Evolutionary conservation across 768 basidiomycete genomes (phyloP).

Genomic region (Leccinum olivaceopallidum): DNA sequence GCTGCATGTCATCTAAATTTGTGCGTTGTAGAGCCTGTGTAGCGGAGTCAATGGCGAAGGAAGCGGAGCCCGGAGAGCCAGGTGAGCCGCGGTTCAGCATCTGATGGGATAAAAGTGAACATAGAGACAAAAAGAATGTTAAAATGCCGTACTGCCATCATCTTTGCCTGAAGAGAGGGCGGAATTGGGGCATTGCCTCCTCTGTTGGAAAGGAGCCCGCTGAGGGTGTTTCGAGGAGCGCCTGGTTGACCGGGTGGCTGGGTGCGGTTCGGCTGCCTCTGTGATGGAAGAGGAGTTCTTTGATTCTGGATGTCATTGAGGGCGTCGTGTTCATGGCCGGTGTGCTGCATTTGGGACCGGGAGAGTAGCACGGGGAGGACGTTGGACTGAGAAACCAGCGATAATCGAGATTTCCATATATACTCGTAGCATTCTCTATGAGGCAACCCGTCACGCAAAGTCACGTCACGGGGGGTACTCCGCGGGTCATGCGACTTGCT

Average conservation of each 20-base stretch:
- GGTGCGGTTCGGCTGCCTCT: constrained; percentile 17
- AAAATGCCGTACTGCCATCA: constrained; percentile 72
- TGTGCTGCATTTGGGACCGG: constrained; percentile 23
- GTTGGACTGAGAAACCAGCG: constrained; percentile 20
- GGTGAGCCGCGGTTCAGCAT: constrained; percentile 46
- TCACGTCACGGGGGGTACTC: neutral
- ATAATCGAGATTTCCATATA: constrained; percentile 40
- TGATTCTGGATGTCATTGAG: neutral
- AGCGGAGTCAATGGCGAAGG: constrained; percentile 41
- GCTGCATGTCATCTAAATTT: constrained; percentile 30
- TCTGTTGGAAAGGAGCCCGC: constrained; percentile 46
- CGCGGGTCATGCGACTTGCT: constrained; percentile 10
- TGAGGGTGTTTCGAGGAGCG: constrained; percentile 29
- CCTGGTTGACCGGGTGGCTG: constrained; percentile 18
- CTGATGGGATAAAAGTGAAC: constrained; percentile 34
- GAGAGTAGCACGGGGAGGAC: neutral
- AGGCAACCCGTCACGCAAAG: neutral
- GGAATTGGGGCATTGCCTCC: constrained; percentile 71
- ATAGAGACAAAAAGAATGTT: neutral
- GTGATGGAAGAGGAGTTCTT: constrained; percentile 6
- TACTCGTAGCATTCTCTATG: constrained; percentile 15
- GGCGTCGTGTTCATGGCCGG: constrained; percentile 18
- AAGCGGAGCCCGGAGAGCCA: constrained; percentile 24
- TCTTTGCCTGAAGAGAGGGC: constrained; percentile 87
- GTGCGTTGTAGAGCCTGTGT: constrained; percentile 41